A percentile compares a stretch with the other conserved stretches of the same genome.
phyloP scores from a whole-genome alignment of 2,329 filamentous ascomycete genomes.

The Pseudogymnoascus destructans region DNA sequence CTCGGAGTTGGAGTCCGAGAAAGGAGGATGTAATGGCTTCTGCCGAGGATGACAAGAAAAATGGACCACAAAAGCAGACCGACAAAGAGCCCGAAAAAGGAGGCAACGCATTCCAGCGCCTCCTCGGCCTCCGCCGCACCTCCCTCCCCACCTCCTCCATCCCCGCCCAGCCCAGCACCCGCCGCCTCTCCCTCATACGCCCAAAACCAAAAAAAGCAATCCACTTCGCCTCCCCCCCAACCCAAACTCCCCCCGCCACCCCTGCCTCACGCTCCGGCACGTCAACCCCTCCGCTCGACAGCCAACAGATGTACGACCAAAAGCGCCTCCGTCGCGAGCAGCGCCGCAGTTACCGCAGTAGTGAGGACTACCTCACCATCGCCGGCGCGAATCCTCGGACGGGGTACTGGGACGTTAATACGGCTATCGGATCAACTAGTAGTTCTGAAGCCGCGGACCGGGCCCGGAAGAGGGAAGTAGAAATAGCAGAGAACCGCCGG shows the following conservation, averaged over 20 bases:
- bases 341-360: slow-evolving; percentile 37
- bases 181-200: not conserved
- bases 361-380: slow-evolving; percentile 45
- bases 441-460: slow-evolving; percentile 13
- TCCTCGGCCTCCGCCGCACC: not conserved
- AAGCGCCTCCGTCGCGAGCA: slow-evolving; percentile 23
- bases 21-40: not conserved
- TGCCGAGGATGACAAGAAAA: not conserved
- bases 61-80: not conserved
- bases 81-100: not conserved
- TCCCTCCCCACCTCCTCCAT: not conserved
- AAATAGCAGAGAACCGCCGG: slow-evolving; percentile 11
- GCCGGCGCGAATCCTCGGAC: slow-evolving; percentile 46
- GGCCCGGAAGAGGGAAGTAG: not conserved
- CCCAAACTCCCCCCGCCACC: not conserved
- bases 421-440: slow-evolving; percentile 25
- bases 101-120: not conserved
- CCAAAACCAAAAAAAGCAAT: slow-evolving; percentile 24
- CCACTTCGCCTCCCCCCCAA: slow-evolving; percentile 8
- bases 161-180: not conserved
- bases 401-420: slow-evolving; percentile 38
- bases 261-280: not conserved
- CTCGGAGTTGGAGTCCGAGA: not conserved
- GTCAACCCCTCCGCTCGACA: slow-evolving; percentile 24
- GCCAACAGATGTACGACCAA: slow-evolving; percentile 13